Evolutionary conservation across 306 rosid genomes (phyloP).

Genomic region (Sophora flavescens): DNA sequence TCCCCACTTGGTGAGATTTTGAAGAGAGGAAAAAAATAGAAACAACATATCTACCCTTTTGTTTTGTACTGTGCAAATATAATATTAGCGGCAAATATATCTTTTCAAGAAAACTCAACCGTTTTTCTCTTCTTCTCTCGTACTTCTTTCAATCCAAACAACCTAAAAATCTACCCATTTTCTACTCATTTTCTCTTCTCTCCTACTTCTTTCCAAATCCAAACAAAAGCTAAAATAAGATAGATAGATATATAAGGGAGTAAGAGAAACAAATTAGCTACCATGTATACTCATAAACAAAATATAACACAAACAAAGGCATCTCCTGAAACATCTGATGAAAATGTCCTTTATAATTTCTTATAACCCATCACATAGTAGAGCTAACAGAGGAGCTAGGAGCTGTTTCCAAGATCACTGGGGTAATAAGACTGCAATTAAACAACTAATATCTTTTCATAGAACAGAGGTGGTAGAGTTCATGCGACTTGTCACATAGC

Average conservation of each 20-base stretch:
- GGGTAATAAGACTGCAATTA: neutral
- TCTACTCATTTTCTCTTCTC: no score
- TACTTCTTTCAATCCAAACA: no score
- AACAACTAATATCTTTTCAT: constrained; percentile 5
- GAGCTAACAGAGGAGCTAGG: neutral
- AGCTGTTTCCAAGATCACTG: neutral
- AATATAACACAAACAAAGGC: constrained; percentile 13
- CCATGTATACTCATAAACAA: constrained; percentile 9
- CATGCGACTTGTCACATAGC: constrained; percentile 2
- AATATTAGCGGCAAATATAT: no score
- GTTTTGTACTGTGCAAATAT: no score
- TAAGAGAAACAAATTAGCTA: constrained; percentile 20
- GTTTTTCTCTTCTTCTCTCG: no score
- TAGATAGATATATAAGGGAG: neutral
- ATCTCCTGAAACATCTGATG: constrained; percentile 8
- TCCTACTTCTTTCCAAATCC: no score
- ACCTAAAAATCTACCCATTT: no score
- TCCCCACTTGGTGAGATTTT: no score
- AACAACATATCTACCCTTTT: no score
- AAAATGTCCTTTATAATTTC: neutral
- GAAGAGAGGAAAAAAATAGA: no score
- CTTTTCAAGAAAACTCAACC: no score
- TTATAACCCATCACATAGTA: neutral
- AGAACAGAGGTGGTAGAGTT: neutral
- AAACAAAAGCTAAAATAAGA: no score